Evolutionary conservation across 192 early-diverging fungal genomes (phyloP).

Genomic region (Mortierella alpina): DNA sequence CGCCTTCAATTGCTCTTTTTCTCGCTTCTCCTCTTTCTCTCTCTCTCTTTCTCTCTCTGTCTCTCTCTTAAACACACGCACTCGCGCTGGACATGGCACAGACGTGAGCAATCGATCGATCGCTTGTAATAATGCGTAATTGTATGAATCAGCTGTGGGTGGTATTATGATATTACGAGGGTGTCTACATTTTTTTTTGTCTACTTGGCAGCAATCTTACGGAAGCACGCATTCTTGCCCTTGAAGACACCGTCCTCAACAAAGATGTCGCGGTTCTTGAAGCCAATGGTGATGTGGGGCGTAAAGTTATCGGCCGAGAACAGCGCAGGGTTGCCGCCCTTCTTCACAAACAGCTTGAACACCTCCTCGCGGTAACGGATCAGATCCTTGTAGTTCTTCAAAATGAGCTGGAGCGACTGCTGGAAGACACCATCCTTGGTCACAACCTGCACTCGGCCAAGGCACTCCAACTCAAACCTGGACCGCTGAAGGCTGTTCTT

Average conservation of each 20-base stretch:
- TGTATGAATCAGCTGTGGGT: no score
- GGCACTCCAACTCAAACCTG: conserved; percentile 66
- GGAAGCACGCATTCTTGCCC: conserved; percentile 74
- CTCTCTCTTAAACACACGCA: no score
- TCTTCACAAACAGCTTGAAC: conserved; percentile 64
- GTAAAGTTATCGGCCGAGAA: conserved; percentile 73
- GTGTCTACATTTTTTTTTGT: neutral
- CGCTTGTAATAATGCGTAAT: no score
- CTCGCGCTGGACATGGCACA: no score
- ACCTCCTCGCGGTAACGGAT: conserved; percentile 64
- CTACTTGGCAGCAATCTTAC: conserved; percentile 56
- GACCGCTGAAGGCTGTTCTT: conserved; percentile 65
- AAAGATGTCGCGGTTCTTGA: conserved; percentile 71
- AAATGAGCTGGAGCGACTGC: conserved; percentile 42
- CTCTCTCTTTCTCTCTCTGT: no score
- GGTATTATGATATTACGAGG: no score
- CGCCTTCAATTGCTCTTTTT: no score
- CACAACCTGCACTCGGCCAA: conserved; percentile 63
- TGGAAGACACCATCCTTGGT: conserved; percentile 30
- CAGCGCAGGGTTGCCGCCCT: conserved; percentile 75
- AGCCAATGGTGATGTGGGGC: conserved; percentile 81
- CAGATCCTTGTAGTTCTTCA: conserved; percentile 55
- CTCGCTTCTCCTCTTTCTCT: no score
- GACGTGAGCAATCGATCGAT: no score
- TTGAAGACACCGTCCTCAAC: conserved; percentile 78